Evolutionary conservation across 2,329 filamentous ascomycete genomes (phyloP).

Genomic region (Venturiaceae sp.): DNA sequence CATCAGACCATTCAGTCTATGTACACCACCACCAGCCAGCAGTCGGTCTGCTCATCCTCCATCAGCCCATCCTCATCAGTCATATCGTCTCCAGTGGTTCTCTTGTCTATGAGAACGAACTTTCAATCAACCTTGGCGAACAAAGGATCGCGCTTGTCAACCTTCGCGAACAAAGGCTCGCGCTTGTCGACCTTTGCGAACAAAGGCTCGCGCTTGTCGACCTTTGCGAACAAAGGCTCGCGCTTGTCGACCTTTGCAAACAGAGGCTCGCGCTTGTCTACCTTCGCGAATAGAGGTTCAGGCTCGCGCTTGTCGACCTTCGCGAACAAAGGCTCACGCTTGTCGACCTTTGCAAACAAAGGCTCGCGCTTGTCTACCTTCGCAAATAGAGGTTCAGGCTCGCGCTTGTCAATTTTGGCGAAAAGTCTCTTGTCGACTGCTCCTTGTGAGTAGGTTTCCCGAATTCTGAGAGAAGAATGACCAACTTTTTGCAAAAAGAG

Average conservation of each 20-base stretch:
- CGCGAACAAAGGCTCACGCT: background rate
- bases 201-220: conserved; percentile 1
- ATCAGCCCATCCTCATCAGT: too few relatives aligned
- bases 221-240: background rate
- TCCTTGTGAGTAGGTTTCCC: background rate
- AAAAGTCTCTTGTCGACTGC: background rate
- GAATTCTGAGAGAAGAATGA: background rate
- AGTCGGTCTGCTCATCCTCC: too few relatives aligned
- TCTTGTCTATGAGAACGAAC: too few relatives aligned
- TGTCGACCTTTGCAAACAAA: conserved; percentile 1
- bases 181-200: background rate
- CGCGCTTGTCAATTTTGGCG: conserved; percentile 1
- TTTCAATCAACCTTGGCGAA: too few relatives aligned
- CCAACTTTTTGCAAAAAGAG: background rate
- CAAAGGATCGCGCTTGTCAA: conserved; percentile 1
- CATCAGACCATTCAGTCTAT: too few relatives aligned
- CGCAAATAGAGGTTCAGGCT: conserved; percentile 3
- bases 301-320: background rate
- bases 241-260: conserved; percentile 1
- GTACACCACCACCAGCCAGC: too few relatives aligned
- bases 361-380: conserved; percentile 6
- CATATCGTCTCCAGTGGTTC: too few relatives aligned
- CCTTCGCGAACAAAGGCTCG: background rate
- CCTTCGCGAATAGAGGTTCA: background rate
- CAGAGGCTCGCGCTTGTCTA: background rate